phyloP scores from a whole-genome alignment of 2,329 filamentous ascomycete genomes.

The Ceratocystis harringtonii region DNA sequence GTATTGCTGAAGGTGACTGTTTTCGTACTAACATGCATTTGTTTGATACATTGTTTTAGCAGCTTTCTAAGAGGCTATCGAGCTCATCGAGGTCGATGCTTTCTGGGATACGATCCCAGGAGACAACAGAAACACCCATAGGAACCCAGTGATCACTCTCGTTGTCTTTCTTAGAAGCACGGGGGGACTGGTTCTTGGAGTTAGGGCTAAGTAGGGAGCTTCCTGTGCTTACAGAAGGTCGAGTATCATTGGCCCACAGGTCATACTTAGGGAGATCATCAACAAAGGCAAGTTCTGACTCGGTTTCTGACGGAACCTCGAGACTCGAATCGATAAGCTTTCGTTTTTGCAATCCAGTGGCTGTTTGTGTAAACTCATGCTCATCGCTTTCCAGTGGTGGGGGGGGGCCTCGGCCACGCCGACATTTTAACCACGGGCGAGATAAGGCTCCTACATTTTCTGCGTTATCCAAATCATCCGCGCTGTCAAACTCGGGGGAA shows the following conservation, averaged over 20 bases:
- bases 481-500: constrained; percentile 59
- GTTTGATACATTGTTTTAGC: constrained; percentile 29
- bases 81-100: constrained; percentile 86
- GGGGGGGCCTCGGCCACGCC: constrained; percentile 51
- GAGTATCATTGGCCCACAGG: constrained; percentile 17
- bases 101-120: constrained; percentile 64
- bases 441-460: constrained; percentile 35
- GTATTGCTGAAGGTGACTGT: neutral
- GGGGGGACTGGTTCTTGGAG: constrained; percentile 17
- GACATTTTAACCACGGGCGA: constrained; percentile 22
- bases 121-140: constrained; percentile 14
- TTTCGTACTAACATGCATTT: neutral
- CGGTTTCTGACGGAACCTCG: constrained; percentile 15
- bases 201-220: constrained; percentile 19
- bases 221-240: constrained; percentile 25
- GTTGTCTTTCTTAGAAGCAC: constrained; percentile 24
- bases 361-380: constrained; percentile 92
- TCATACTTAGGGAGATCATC: constrained; percentile 27
- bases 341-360: constrained; percentile 61
- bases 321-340: constrained; percentile 36
- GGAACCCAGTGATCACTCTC: constrained; percentile 30
- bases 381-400: constrained; percentile 88
- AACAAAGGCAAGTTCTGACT: constrained; percentile 26
- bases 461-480: constrained; percentile 44
- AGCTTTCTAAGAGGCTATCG: constrained; percentile 68